Percentiles rank a stretch among this genome's conserved stretches.
phyloP scores from a whole-genome alignment of 2,329 filamentous ascomycete species.

The Tolypocladium endophyticum region DNA sequence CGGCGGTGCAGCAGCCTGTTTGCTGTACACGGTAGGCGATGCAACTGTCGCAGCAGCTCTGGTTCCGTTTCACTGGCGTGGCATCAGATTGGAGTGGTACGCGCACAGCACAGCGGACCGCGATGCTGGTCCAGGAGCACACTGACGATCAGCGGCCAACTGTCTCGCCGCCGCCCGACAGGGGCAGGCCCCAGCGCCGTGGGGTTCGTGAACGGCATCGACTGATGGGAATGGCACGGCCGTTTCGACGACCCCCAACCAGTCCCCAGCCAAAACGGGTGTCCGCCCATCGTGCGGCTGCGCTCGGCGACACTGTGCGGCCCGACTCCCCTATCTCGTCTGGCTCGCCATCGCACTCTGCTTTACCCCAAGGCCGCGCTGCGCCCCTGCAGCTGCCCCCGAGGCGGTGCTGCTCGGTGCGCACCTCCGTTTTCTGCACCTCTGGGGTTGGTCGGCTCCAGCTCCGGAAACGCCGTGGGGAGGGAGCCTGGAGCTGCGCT shows the following conservation, averaged over 20 bases:
- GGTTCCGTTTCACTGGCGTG: background rate
- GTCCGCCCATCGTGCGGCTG: constrained; percentile 5
- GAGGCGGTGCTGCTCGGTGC: background rate
- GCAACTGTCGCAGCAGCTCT: background rate
- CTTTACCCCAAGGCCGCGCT: too few species aligned
- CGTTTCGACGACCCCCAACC: background rate
- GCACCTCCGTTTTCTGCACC: background rate
- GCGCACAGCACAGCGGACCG: background rate
- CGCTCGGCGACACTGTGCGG: constrained; percentile 8
- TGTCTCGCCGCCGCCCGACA: background rate
- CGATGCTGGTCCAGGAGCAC: background rate
- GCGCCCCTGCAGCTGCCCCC: background rate
- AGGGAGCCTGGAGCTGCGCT: too few species aligned
- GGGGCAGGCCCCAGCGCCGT: background rate
- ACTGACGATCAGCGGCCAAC: background rate
- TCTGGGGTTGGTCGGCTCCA: background rate
- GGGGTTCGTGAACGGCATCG: background rate
- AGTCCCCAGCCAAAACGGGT: constrained; percentile 1
- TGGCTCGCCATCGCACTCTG: too few species aligned
- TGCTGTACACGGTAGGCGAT: background rate
- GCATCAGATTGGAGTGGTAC: background rate
- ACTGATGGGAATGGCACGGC: background rate
- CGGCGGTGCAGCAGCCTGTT: background rate
- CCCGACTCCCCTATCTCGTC: constrained; percentile 1
- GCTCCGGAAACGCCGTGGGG: background rate